phyloP scores from a whole-genome alignment of 2,329 filamentous ascomycete species.

The Trichophyton schoenleinii region DNA sequence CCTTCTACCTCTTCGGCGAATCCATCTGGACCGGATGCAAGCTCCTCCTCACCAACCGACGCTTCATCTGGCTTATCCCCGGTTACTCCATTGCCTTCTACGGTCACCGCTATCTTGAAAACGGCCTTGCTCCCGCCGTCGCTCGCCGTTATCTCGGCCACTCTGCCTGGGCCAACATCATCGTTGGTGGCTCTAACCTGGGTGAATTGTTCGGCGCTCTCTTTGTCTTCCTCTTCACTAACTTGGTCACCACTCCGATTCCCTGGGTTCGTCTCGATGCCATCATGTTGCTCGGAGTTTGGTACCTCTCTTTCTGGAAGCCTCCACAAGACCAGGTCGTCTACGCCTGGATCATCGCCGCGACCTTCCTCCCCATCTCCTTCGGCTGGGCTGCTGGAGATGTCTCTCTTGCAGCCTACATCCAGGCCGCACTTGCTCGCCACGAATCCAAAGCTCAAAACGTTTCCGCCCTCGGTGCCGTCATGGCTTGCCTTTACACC shows the following conservation, averaged over 20 bases:
- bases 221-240: conserved; percentile 39
- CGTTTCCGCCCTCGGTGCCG: conserved; percentile 38
- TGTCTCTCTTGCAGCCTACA: conserved; percentile 40
- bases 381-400: conserved; percentile 43
- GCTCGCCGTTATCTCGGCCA: conserved; percentile 38
- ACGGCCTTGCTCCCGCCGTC: conserved; percentile 36
- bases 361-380: conserved; percentile 36
- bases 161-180: conserved; percentile 39
- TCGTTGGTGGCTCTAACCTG: conserved; percentile 40
- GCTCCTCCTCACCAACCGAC: conserved; percentile 37
- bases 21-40: conserved; percentile 36
- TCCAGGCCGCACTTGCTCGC: conserved; percentile 38
- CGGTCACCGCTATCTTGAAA: conserved; percentile 41
- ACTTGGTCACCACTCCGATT: conserved; percentile 38
- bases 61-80: conserved; percentile 40
- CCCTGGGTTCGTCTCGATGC: conserved; percentile 41
- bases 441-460: conserved; percentile 34
- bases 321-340: conserved; percentile 29
- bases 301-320: conserved; percentile 39
- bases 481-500: conserved; percentile 42
- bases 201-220: conserved; percentile 39
- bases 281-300: conserved; percentile 36
- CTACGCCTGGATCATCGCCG: conserved; percentile 37
- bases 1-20: conserved; percentile 36
- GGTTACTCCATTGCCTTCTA: conserved; percentile 40